Base-by-base conservation (phyloP, 441 rosid genomes). In the Populus trichocarpa region DNA sequence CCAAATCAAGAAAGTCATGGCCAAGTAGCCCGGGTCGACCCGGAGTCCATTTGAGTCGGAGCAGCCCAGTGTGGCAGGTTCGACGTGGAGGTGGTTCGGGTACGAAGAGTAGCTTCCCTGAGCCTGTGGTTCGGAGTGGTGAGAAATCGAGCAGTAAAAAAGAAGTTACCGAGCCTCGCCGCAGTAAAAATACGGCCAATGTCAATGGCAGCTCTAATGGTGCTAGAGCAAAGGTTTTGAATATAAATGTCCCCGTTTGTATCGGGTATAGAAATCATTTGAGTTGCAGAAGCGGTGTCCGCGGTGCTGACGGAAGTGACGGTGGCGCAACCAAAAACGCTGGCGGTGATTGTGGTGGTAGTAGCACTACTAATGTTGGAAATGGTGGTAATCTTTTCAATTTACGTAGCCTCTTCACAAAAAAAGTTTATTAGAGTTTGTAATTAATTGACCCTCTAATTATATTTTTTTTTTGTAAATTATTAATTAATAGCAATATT, bases 51-150 rank as follows among this genome's bases (percentile, higher is more conserved):
- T 71, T 93, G 80, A 92, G 94, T 59, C 92, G 97, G 82, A 90
- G 82, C 85, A 92, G 94, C 79, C 99, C 97, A 0, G 88, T 95
- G 4, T 95, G 97, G 99, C 96, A 93, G 86, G 91, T 88, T 26
- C 85, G 90, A 32, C 91, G 92, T 68, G 69, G 71, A 40, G 22
- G 57, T 46, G 57, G 57, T 46, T 46, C 57, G 57, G 57, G 57
- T 1, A 14, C 32, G 23, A 79, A 80, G 59, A 81, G 6, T 18
- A 14, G 82, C 30, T 28, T 28, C 30, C 30, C 30, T 28, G 30
- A 28, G 30, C 30, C 30, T 28, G 30, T 28, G 30, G 87, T 85
- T 59, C 84, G 87, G 36, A 88, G 89, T n/a, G 72, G 74, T 28
- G 82, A 81, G 25, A 73, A 82, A 61, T 42, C 35, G 22, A 63